phyloP scores from a whole-genome alignment of 176 grass and related monocot species.

The Puya raimondii region DNA sequence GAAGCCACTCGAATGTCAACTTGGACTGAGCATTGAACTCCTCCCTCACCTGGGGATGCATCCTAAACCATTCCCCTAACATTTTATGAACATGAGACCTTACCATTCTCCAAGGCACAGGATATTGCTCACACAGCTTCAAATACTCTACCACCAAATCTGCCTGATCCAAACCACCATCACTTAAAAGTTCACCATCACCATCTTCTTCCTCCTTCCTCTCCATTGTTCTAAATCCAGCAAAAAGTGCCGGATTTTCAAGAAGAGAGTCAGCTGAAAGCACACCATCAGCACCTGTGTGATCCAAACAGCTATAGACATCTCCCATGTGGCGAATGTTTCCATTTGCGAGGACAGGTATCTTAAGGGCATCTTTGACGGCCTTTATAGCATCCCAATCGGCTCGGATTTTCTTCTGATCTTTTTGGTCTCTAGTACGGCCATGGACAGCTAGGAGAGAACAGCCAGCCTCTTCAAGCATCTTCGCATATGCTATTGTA shows the following conservation, averaged over 20 bases:
- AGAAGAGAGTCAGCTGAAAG: constrained; percentile 89
- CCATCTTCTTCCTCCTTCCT: constrained; percentile 50
- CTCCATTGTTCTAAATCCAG: constrained; percentile 58
- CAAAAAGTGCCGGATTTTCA: constrained; percentile 91
- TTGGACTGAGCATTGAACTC: constrained; percentile 73
- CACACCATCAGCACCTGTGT: constrained; percentile 82
- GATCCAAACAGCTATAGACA: constrained; percentile 62
- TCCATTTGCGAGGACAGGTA: constrained; percentile 96
- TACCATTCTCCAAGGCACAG: constrained; percentile 96
- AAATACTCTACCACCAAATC: constrained; percentile 77
- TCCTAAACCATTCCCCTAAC: constrained; percentile 77
- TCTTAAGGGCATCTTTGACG: constrained; percentile 64
- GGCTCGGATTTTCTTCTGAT: constrained; percentile 84
- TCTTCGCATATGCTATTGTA: constrained; percentile 78
- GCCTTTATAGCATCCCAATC: constrained; percentile 82
- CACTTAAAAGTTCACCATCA: constrained; percentile 21
- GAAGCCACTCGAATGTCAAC: constrained; percentile 74
- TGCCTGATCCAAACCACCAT: constrained; percentile 48
- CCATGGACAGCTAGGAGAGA: constrained; percentile 92
- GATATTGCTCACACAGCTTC: constrained; percentile 79
- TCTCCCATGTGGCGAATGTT: constrained; percentile 83
- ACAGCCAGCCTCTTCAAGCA: constrained; percentile 93
- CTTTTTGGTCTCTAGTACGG: constrained; percentile 86
- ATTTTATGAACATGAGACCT: constrained; percentile 91
- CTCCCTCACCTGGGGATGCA: constrained; percentile 81